A percentile compares a stretch with the other conserved stretches of the same genome.
Conservation (phyloP, 2,329 filamentous ascomycete genomes). For the Atkinsonella hypoxylon region DNA sequence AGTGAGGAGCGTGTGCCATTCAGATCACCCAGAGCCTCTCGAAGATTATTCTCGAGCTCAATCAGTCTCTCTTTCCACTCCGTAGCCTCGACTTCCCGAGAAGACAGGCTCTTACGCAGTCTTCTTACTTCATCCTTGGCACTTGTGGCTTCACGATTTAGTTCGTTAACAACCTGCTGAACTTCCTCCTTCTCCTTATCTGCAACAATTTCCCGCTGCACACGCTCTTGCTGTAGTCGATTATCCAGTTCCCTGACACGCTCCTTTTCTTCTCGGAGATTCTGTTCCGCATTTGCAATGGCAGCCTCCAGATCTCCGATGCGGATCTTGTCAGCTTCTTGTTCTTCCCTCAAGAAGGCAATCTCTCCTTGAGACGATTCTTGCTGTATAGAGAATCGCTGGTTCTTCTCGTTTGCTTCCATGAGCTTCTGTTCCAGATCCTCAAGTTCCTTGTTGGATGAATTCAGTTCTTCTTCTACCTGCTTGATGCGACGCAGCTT, state of each 20-base stretch:
- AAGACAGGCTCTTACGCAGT: constrained; percentile 70
- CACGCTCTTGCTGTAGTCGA: constrained; percentile 66
- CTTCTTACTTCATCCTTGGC: constrained; percentile 78
- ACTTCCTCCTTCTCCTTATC: constrained; percentile 89
- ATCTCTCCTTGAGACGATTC: constrained; percentile 91
- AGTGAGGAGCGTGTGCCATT: constrained; percentile 77
- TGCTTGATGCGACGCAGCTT: constrained; percentile 70
- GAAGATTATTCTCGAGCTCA: constrained; percentile 80
- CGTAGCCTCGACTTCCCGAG: constrained; percentile 75
- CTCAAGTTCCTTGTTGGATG: constrained; percentile 79
- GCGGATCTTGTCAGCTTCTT: constrained; percentile 94
- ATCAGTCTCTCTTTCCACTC: constrained; percentile 86
- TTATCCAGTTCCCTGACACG: constrained; percentile 58
- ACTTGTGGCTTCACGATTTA: constrained; percentile 70
- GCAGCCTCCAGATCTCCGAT: constrained; percentile 87
- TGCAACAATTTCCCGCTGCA: constrained; percentile 77
- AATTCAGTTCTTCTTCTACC: constrained; percentile 69
- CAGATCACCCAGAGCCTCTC: constrained; percentile 77
- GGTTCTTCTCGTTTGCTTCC: constrained; percentile 78
- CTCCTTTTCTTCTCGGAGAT: constrained; percentile 75
- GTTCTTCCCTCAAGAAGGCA: constrained; percentile 88
- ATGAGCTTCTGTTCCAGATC: constrained; percentile 72
- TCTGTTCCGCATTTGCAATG: constrained; percentile 66
- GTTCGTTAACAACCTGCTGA: constrained; percentile 83
- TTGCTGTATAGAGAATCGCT: constrained; percentile 78